Base-by-base conservation (phyloP, 768 basidiomycete genomes). In the Trametes meyenii region DNA sequence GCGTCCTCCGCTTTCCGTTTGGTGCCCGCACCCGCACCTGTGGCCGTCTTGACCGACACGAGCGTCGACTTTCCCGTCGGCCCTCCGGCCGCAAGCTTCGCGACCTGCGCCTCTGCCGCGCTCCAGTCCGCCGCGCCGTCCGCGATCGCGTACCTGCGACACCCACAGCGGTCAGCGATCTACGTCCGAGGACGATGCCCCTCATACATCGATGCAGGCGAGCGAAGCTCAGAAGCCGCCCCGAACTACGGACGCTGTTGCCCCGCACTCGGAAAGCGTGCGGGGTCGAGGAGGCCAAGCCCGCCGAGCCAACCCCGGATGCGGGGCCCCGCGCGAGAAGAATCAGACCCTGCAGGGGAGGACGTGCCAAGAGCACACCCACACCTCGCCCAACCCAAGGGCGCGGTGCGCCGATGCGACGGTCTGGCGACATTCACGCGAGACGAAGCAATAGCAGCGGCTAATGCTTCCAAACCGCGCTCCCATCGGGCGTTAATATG, bases 121-220 rank as follows among this genome's bases (percentile, higher is more conserved):
- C 80, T 78, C 90, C 93, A 96, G 72, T 96, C 92, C 29, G 83
- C 77, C 16, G 81, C 77, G 0, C 77, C 73, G 66, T 88, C 85
- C 66, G 90, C 81, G 66, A 98, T 94, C 26, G 88, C 87, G 71
- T 83, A 92, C 71, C 90, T 92, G 36, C 51, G n/a, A 23, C 36
- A 8, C 29, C 29, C 29, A 33, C 21, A 36, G 21, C 51, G 5
- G 51, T 52, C 36, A 52, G 51, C 51, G 21, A 24, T 23, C 13
- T 61, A 36, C 29, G 45, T 26, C 16, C 49, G 44, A 35, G 4
- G 29, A 33, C 3, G 4, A 33, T 33, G 8, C 29, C 29, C 29
- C 29, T 8, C 29, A 33, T 33, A 33, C 29, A 33, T 3, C 29
- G 29, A 33, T 33, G 29, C 29, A 33, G 29, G 29, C 29, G 29